Evolutionary conservation across 352 stramenopile species (phyloP), one percentile per base, ranked within the genome.

Genomic region (Phytophthora sojae): DNA sequence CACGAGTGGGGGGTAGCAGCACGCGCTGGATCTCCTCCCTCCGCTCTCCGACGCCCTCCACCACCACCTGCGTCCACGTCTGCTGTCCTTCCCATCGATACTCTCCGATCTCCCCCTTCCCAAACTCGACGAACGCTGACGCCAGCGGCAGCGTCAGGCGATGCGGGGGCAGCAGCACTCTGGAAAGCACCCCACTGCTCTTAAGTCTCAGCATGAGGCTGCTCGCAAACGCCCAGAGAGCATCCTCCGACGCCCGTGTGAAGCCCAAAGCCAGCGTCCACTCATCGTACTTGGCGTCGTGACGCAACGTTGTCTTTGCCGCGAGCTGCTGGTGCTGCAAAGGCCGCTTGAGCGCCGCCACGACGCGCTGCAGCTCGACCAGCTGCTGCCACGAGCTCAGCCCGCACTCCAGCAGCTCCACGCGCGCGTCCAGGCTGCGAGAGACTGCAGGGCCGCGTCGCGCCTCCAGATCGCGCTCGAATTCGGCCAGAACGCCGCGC

Each of bases 341-440:
- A 5, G 78, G 80, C 11, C 73, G 75, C 50, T 76, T 73, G 3
- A 83, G 64, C 6, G 35, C 60, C 17, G 74, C 64, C 2, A 92
- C 9, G 14, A 81, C 61, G 12, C 78, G 79, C 57, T 92, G 67
- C 6, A 90, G 71, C 61, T 75, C 70, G 42, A 90, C 66, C 14
- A 86, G 63, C 12, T 89, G 51, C 44, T 86, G 67, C 81, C 77
- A 91, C 50, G 76, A 65, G 21, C 80, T 78, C 29, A 89, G 12
- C 0, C 81, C 81, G 37, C 81, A 89, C 49, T 89, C 80, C 25
- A 90, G 61, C 52, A 90, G 32, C 1, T 67, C 54, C 23, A 92
- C 60, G 4, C 69, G 49, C 15, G 71, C 39, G n/a, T 69, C 21
- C 23, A 63, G 32, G 37, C 21, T n/a, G 21, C 25, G 17, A 6